Evolutionary conservation across 148 eudicot genomes (phyloP).

Genomic region (Silene latifolia): DNA sequence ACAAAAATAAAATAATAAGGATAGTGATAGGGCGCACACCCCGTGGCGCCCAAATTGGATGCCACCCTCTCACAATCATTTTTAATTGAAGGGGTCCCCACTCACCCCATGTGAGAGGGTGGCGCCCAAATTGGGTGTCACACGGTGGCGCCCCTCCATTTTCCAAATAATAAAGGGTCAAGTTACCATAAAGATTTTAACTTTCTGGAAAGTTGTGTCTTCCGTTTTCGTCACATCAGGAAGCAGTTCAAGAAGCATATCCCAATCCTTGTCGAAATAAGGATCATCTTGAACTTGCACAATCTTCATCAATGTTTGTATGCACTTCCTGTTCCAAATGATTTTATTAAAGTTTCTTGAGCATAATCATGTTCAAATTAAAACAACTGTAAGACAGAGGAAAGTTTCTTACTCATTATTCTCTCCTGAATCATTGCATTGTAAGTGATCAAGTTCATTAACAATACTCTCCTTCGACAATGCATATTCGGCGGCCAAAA

Average conservation of each 20-base stretch:
- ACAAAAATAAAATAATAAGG: no score
- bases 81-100: no score
- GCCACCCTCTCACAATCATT: no score
- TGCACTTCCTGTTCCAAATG: background rate
- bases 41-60: no score
- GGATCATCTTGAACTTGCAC: background rate
- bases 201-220: background rate
- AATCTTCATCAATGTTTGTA: background rate
- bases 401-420: background rate
- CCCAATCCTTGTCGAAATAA: background rate
- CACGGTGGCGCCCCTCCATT: no score
- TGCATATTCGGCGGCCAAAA: background rate
- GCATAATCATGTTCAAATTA: no score
- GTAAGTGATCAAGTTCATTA: background rate
- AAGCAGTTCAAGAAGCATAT: background rate
- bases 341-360: no score
- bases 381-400: background rate
- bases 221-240: background rate
- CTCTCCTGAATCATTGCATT: background rate
- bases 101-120: no score
- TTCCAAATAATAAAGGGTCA: no score
- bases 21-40: no score
- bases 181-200: slow-evolving; percentile 14
- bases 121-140: no score
- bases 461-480: background rate